Base-by-base conservation (phyloP, 345 rosid species). In the Brassica carinata region DNA sequence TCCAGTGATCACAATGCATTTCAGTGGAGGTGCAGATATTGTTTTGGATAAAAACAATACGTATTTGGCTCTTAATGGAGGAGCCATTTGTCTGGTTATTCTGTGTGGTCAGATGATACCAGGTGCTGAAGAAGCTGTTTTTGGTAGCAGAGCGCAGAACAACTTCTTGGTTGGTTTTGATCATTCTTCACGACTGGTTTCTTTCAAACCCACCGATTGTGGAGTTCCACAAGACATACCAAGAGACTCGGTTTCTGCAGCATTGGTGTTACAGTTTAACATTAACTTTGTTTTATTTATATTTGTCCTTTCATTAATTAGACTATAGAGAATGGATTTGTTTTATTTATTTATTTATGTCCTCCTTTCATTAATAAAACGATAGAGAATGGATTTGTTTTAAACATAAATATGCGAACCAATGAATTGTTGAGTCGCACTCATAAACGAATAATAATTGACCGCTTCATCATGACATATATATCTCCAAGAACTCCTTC, bases 101-200 rank as follows among this genome's bases (percentile, higher is more conserved):
- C 0, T 27, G 65, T 55, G 72, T 67, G 14, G 19, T 58, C 8
- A 13, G 7, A 5, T 4, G 2, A 59, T 11, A 59, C 13, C 5
- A 8, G 14, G 4, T 6, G 8, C 67, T 63, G 38, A 64, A 29
- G 38, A 33, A 14, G 67, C 67, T 30, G 0, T 29, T 15, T 63
- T 77, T 77, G 70, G 80, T 13, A 69, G 69, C 33, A 69, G 15
- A 18, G 75, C 80, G 62, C 75, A 77, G 7, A 58, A 40, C 63
- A 77, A 69, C 23, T 48, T 61, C 15, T 77, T 62, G 75, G 64
- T 77, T 2, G 75, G 75, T 45, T 62, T 43, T 77, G 75, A 77
- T 48, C 4, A 69, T 45, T 77, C 64, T 19, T 70, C 81, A 1
- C 5, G 14, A 19, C 5, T 48, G 5, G 36, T 77, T 63, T 77